Conservation (phyloP, 345 rosid genomes). For the Lenwebbia sp. region DNA sequence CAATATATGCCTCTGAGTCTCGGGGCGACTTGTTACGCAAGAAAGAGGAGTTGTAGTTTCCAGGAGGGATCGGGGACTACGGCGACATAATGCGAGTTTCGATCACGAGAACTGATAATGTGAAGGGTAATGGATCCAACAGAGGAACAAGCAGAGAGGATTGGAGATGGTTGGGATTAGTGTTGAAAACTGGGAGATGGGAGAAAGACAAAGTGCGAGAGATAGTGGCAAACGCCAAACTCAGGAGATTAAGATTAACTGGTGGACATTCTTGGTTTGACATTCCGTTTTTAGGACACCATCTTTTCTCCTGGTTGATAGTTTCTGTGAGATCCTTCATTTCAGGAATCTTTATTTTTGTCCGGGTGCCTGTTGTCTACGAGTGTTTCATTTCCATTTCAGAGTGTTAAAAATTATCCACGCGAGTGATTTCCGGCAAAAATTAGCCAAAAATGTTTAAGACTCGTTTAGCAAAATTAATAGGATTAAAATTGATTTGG, state of each 20-base stretch:
- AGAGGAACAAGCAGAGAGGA: not conserved
- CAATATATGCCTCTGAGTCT: not conserved
- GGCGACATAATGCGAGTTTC: not conserved
- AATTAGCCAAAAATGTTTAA: too few relatives aligned
- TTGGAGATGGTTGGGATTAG: not conserved
- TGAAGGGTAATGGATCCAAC: not conserved
- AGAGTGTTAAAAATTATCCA: too few relatives aligned
- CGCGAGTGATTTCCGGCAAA: too few relatives aligned
- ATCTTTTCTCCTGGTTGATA: constrained; percentile 13
- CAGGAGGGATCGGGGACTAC: not conserved
- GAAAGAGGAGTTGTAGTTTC: not conserved
- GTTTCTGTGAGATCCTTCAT: constrained; percentile 21
- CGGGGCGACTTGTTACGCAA: not conserved
- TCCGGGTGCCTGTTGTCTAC: not conserved
- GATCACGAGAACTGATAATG: not conserved
- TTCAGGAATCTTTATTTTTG: constrained; percentile 10
- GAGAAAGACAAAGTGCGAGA: not conserved
- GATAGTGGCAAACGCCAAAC: not conserved
- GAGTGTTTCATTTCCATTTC: not conserved
- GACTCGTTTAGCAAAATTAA: too few relatives aligned
- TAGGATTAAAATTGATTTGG: too few relatives aligned
- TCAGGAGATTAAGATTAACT: not conserved
- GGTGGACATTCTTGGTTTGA: not conserved
- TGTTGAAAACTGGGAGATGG: not conserved
- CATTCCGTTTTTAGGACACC: constrained; percentile 6